Conservation (phyloP, 306 rosid species). For the Sechiopsis laciniata region DNA sequence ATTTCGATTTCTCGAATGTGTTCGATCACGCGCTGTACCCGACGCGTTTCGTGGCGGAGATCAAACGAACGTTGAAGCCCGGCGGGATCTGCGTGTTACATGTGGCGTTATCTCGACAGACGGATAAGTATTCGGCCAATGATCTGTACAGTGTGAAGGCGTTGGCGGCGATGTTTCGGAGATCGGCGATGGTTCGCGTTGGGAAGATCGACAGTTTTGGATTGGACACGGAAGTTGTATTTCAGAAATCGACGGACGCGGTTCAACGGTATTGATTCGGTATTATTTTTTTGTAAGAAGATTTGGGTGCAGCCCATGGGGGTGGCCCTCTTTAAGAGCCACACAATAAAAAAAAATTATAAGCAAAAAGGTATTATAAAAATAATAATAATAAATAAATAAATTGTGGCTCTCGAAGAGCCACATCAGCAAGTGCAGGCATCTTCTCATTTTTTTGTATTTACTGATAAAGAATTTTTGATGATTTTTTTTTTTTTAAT, state of each 20-base stretch:
- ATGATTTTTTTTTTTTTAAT: no score
- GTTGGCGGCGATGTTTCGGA: conserved; percentile 45
- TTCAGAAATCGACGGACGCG: conserved; percentile 45
- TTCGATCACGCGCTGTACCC: conserved; percentile 95
- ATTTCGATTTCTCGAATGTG: conserved; percentile 89
- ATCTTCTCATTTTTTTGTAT: no score
- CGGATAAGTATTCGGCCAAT: conserved; percentile 87
- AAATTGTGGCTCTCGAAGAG: no score
- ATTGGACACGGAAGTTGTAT: conserved; percentile 69
- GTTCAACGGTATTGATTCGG: conserved; percentile 14
- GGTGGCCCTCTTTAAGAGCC: no score
- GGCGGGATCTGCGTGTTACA: conserved; percentile 74
- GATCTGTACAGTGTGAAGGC: conserved; percentile 65
- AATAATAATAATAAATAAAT: no score
- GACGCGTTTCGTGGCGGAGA: conserved; percentile 59
- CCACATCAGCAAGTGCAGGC: no score
- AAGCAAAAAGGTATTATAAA: no score
- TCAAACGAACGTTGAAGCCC: conserved; percentile 72
- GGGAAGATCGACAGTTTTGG: conserved; percentile 74
- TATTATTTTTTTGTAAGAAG: not conserved
- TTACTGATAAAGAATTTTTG: no score
- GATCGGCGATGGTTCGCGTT: conserved; percentile 46
- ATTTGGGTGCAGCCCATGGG: no score
- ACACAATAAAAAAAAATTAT: no score
- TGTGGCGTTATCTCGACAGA: conserved; percentile 50